phyloP scores from a whole-genome alignment of 2,329 filamentous ascomycete species.

The Metarhizium guizhouense region DNA sequence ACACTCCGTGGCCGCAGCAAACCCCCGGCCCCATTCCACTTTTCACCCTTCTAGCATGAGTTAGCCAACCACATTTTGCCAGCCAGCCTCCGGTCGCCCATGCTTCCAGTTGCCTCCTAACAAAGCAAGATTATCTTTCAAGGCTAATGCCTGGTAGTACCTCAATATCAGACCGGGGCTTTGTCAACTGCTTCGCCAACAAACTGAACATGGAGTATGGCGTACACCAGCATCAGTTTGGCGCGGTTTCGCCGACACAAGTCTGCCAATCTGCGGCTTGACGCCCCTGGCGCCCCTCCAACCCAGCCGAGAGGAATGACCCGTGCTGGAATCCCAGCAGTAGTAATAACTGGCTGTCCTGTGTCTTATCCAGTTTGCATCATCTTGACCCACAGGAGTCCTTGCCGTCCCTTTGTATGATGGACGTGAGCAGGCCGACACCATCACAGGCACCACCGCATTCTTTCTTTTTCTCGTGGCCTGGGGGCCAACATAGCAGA shows the following conservation, averaged over 20 bases:
- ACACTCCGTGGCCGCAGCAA: no score
- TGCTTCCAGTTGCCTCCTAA: not conserved
- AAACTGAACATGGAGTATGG: not conserved
- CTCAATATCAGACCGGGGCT: no score
- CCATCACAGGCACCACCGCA: no score
- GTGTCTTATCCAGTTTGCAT: not conserved
- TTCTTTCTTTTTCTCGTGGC: no score
- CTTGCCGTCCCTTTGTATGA: not conserved
- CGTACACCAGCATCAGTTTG: not conserved
- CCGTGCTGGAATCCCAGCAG: not conserved
- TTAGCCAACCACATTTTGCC: not conserved
- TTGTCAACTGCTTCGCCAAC: no score
- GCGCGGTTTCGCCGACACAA: not conserved
- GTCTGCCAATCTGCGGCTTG: not conserved
- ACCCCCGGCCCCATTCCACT: not conserved
- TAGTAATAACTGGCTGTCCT: not conserved
- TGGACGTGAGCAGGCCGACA: no score
- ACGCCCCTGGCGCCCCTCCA: not conserved
- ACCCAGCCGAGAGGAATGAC: not conserved
- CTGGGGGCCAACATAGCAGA: not conserved
- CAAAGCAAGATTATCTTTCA: not conserved
- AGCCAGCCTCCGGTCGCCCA: not conserved
- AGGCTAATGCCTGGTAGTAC: no score
- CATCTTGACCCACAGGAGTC: not conserved
- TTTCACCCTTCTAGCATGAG: not conserved